Percentiles rank a stretch among this genome's conserved stretches.
Evolutionary conservation across 352 stramenopile genomes (phyloP).

Genomic region (Phytophthora idaei): DNA sequence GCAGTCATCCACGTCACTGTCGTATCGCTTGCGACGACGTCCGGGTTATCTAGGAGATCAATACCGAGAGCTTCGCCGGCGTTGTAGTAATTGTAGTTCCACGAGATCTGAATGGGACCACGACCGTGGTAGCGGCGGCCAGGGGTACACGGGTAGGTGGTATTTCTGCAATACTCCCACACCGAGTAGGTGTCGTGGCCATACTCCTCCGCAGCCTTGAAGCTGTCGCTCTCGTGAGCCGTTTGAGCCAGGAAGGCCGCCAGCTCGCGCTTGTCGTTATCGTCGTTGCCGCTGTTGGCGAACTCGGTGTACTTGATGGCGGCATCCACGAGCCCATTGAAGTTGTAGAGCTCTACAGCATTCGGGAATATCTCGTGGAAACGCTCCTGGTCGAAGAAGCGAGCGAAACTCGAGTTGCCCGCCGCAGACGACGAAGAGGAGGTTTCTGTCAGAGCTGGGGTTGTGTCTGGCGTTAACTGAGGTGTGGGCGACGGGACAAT

Average conservation of each 20-base stretch:
- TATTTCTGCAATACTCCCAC: constrained; percentile 53
- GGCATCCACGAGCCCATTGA: constrained; percentile 43
- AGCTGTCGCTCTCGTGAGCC: constrained; percentile 48
- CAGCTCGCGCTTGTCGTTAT: constrained; percentile 44
- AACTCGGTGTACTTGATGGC: constrained; percentile 50
- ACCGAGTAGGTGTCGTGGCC: constrained; percentile 39
- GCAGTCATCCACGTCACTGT: constrained; percentile 49
- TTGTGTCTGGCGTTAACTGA: constrained; percentile 16
- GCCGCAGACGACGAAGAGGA: background rate
- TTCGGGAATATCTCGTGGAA: constrained; percentile 46
- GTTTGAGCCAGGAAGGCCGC: constrained; percentile 54
- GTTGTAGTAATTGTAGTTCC: constrained; percentile 64
- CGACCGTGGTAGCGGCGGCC: constrained; percentile 52
- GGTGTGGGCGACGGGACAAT: background rate
- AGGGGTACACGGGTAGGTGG: constrained; percentile 32
- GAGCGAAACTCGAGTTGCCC: constrained; percentile 23
- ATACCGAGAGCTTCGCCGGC: constrained; percentile 41
- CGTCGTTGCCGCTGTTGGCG: constrained; percentile 47
- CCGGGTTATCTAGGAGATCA: constrained; percentile 45
- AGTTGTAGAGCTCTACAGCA: constrained; percentile 47
- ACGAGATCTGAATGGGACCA: constrained; percentile 52
- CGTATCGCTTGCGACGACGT: constrained; percentile 40
- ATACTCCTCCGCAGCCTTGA: constrained; percentile 50
- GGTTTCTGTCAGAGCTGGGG: background rate
- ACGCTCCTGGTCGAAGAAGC: constrained; percentile 42